Conservation (phyloP, 1,139 yeast genomes). For the Groenewaldozyma auringiensis region DNA sequence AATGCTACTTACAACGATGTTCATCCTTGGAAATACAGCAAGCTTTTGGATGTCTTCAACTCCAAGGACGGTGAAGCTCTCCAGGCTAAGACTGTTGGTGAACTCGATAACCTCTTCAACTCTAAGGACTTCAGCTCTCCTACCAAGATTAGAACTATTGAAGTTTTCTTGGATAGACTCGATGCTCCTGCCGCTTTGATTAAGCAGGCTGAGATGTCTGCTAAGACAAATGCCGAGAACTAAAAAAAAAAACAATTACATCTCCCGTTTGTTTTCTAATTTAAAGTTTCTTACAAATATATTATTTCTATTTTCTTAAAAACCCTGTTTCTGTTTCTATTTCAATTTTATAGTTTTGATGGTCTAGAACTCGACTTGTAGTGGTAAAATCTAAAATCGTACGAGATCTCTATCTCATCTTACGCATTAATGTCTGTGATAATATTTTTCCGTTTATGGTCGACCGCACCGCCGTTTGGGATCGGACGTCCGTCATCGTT, state of each 20-base stretch:
- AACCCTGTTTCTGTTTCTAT: no score
- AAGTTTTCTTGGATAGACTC: constrained; percentile 69
- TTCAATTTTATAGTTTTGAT: no score
- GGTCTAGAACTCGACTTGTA: no score
- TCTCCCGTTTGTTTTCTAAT: no score
- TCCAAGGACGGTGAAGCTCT: constrained; percentile 44
- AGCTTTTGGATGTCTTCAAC: constrained; percentile 61
- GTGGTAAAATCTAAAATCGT: no score
- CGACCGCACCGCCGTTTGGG: no score
- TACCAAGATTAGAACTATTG: constrained; percentile 66
- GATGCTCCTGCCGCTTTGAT: constrained; percentile 74
- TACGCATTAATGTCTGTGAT: no score
- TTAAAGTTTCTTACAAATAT: no score
- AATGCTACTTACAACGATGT: constrained; percentile 70
- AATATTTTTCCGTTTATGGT: no score
- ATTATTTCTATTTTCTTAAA: no score
- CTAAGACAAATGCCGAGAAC: constrained; percentile 42
- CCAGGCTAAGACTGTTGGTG: constrained; percentile 57
- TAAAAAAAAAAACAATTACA: constrained; percentile 1
- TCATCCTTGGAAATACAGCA: constrained; percentile 74
- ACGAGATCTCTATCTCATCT: no score
- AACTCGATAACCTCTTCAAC: constrained; percentile 51
- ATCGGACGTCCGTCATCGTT: no score
- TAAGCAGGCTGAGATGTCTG: constrained; percentile 72
- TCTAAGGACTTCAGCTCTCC: constrained; percentile 50